Conservation (phyloP, 805 yeast species). For the Debaryomyces hansenii region DNA sequence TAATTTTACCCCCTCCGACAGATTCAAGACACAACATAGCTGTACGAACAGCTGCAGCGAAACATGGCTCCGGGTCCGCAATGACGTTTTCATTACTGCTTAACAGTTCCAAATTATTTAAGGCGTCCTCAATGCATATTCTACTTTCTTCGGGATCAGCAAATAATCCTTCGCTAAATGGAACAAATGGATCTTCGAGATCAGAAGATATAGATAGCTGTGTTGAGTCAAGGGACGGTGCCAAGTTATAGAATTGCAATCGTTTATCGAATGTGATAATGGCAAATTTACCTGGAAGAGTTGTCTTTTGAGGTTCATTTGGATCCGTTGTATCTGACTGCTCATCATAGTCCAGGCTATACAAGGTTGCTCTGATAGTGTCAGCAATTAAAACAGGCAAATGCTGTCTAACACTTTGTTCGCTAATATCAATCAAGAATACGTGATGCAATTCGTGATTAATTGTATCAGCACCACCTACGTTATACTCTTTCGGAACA, state of each 20-base stretch:
- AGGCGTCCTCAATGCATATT: slow-evolving; percentile 62
- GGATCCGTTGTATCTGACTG: slow-evolving; percentile 15
- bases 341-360: slow-evolving; percentile 5
- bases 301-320: slow-evolving; percentile 33
- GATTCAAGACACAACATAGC: slow-evolving; percentile 61
- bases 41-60: slow-evolving; percentile 74
- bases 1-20: slow-evolving; percentile 83
- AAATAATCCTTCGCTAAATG: slow-evolving; percentile 73
- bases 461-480: slow-evolving; percentile 29
- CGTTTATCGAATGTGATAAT: slow-evolving; percentile 74
- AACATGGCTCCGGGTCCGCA: slow-evolving; percentile 63
- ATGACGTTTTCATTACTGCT: slow-evolving; percentile 35
- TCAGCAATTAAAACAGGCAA: slow-evolving; percentile 66
- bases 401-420: slow-evolving; percentile 56
- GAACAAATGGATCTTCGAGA: slow-evolving; percentile 77
- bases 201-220: slow-evolving; percentile 66
- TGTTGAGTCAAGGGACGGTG: slow-evolving; percentile 54
- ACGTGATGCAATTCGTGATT: slow-evolving; percentile 63
- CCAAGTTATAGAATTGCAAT: slow-evolving; percentile 71
- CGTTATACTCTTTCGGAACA: slow-evolving; percentile 74
- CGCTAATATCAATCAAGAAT: slow-evolving; percentile 69
- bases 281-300: slow-evolving; percentile 48
- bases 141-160: slow-evolving; percentile 74
- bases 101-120: slow-evolving; percentile 56
- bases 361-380: slow-evolving; percentile 60